Base-by-base conservation (phyloP, 2,329 filamentous ascomycete genomes). In the Knoxdaviesia proteae region DNA sequence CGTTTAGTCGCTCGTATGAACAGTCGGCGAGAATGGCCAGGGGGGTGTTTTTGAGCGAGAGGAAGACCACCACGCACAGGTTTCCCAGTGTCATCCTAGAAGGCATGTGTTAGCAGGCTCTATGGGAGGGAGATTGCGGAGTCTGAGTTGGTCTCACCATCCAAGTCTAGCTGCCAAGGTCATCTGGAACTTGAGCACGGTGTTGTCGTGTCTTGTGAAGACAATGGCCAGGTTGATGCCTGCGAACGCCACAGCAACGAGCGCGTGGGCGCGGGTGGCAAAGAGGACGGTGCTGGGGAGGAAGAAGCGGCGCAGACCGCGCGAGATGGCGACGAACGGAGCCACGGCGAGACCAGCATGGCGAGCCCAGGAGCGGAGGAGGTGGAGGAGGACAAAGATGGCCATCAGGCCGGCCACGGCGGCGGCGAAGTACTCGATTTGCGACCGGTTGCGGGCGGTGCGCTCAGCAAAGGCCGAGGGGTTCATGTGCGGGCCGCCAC, bases 1-100 rank as follows among this genome's bases (percentile, higher is more conserved):
- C 60, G 49, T 74, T 75, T 42, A 77, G 62, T 20, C 68, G 62
- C 46, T 76, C 71, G 51, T 77, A 71, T 5, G 70, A 74, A 50
- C 66, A 69, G 2, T 62, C 56, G 1, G 66, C 67, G 7, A 77
- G 48, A 45, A 64, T 63, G 0, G 65, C 65, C 11, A 76, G 52
- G 0, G 71, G 72, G 0, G 71, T 75, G 50, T 75, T 74, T 49
- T 74, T 74, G 37, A 76, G 57, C 1, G 65, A 61, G 10, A 77
- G 56, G 40, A 74, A 66, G 8, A 72, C 57, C 8, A 71, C 60
- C 10, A 77, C 54, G 8, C 59, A 54, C 32, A 72, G 52, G 48
- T 76, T 76, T 7, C 47, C 51, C 10, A 62, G 48, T 1, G 57
- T 52, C 45, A 64, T 52, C 61, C 61, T 64, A 41, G 31, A 35